Percentiles rank a stretch among this genome's conserved stretches.
These are phyloP conservation scores for Amanita jacksonii DNA, from an alignment of 768 basidiomycete genomes.

Conservation along the genomic window DNA sequence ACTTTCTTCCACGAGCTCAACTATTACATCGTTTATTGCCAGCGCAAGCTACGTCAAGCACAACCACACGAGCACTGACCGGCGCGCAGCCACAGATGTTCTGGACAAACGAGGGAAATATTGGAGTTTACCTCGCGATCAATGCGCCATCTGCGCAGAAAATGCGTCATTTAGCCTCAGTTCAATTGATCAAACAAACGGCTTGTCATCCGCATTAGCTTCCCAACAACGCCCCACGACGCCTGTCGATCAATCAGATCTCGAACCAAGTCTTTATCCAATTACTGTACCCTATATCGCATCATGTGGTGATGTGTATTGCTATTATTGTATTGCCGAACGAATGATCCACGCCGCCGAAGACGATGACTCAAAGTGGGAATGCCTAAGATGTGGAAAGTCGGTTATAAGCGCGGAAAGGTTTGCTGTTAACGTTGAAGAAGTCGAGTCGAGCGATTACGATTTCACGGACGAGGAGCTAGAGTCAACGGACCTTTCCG, in stretches of 20 bases:
- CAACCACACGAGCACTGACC: background rate
- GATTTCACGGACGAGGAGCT: conserved; percentile 46
- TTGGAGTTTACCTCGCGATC: conserved; percentile 55
- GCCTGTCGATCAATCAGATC: conserved; percentile 19
- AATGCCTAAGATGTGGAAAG: conserved; percentile 73
- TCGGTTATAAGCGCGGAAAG: conserved; percentile 57
- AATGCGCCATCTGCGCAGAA: conserved; percentile 88
- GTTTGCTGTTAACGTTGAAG: conserved; percentile 36
- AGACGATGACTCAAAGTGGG: conserved; percentile 57
- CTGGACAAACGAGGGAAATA: conserved; percentile 43
- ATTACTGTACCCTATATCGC: conserved; percentile 78
- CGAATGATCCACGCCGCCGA: conserved; percentile 67
- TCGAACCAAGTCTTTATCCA: conserved; percentile 47
- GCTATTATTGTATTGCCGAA: conserved; percentile 88
- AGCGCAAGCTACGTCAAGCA: background rate
- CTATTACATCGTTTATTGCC: conserved; percentile 1
- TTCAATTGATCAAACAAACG: too few species aligned
- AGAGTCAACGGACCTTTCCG: conserved; percentile 44
- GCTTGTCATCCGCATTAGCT: conserved; percentile 12
- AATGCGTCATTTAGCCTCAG: conserved; percentile 56
- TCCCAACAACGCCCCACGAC: conserved; percentile 15
- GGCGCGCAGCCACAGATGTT: conserved; percentile 13
- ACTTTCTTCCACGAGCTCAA: conserved; percentile 20
- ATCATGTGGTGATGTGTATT: conserved; percentile 80
- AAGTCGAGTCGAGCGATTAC: conserved; percentile 41